Base-by-base conservation (phyloP, 352 stramenopile species). In the Globisporangium echinulatum region DNA sequence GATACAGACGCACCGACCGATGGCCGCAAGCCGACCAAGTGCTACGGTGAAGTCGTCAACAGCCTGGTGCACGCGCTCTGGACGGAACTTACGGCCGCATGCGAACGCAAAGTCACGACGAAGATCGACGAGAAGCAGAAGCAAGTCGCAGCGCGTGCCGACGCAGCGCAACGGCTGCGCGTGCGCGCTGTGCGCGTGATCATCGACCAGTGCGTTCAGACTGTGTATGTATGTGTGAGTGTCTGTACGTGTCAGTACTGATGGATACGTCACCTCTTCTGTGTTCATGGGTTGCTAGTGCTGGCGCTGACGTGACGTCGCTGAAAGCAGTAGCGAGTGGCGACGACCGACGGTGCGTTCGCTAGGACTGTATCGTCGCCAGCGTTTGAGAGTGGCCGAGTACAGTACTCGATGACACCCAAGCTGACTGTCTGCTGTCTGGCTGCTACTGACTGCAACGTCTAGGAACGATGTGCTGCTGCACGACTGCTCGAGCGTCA, bases 61-160 rank as follows among this genome's bases (percentile, higher is more conserved):
- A 69, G 84, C 40, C 62, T 90, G 55, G 82, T 88, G 0, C 82
- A 94, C 62, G 75, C 66, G 13, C 69, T 94, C 15, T 92, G 85
- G 81, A 59, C 53, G 8, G 61, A 73, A 10, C 76, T 79, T 43
- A 82, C 88, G 49, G 59, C 62, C 43, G 75, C 85, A 19, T 85
- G 78, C 50, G 74, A 87, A 7, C 39, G 61, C 3, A 85, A 77
- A 58, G 67, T 92, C 13, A 70, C 71, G 37, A 62, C 65, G 7
- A 94, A 92, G 67, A 87, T 92, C 59, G 70, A 81, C n/a, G 85
- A 94, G 49, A 94, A 94, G 58, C 64, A 85, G 52, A 66, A 75
- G 40, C 85, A 94, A 64, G 80, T 94, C 25, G 74, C 71, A 14
- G 63, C 66, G 33, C 77, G 83, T 1, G 82, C 84, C 8, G 71